Evolutionary conservation across 176 grass and related monocot genomes (phyloP), one percentile per base, ranked within the genome.

Genomic region (Bolboschoenus planiculmis): DNA sequence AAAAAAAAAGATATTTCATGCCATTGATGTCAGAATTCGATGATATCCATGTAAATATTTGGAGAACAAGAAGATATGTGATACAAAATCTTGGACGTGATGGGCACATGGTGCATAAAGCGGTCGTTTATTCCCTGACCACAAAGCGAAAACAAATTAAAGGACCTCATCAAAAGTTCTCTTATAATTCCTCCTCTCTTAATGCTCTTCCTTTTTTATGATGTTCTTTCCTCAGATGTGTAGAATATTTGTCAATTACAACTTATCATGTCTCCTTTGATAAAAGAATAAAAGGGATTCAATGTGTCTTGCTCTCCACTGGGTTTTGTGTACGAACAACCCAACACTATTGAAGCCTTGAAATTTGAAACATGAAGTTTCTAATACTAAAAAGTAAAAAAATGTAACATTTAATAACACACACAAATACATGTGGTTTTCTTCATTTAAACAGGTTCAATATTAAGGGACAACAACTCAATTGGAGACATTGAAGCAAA

Each of bases 181-280:
- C 80, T 46, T 30, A 63, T 82, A 82, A 82, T 82, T 82, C 79
- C 6, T 27, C 78, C 48, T 11, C 56, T 60, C 57, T 82, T 46
- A 82, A 82, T 62, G 54, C 80, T 81, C 37, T 63, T 56, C 43
- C 48, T 29, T 48, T 43, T 18, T 20, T 60, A 5, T 61, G 39
- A 82, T 82, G 54, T 65, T 82, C 60, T 47, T 82, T 82, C 44
- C 21, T 65, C 24, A 82, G 80, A 82, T 82, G 13, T 48, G 79
- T 82, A 63, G 80, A 82, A 82, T 82, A 82, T 82, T 65, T 65
- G 54, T 63, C 40, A 82, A 63, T 63, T 64, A 66, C 80, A 50
- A 63, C 24, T 82, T 66, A 50, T 66, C 59, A 82, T 66, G 80
- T 82, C 80, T 50, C 58, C 80, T 82, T 44, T 46, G 58, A 64